A percentile compares a stretch with the other conserved stretches of the same genome.
Evolutionary conservation across 371 early-diverging fungal species (phyloP).

Genomic region (Nematocida parisii): DNA sequence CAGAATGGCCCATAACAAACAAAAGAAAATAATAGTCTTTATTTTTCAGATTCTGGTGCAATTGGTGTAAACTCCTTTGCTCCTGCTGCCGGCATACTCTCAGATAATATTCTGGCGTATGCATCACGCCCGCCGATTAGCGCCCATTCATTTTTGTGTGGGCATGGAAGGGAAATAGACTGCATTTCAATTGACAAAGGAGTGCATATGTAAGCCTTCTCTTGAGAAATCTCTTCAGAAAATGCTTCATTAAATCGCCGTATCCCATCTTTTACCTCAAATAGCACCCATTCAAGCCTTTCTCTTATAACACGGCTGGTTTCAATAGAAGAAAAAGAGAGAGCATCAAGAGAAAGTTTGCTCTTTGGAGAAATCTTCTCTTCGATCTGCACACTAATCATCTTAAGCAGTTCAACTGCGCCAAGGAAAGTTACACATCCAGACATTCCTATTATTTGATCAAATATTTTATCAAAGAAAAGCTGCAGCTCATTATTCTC

Average conservation of each 20-base stretch:
- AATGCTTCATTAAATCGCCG: constrained; percentile 16
- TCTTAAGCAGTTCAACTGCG: neutral
- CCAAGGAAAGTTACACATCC: constrained; percentile 17
- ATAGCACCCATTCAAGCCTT: neutral
- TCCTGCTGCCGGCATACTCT: neutral
- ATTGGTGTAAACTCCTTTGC: constrained; percentile 38
- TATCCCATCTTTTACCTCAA: constrained; percentile 26
- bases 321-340: neutral
- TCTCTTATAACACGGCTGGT: constrained; percentile 3
- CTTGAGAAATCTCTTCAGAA: constrained; percentile 17
- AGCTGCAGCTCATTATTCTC: neutral
- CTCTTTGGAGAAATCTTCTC: neutral
- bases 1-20: constrained; percentile 38
- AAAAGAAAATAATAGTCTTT: constrained; percentile 38
- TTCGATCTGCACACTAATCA: neutral
- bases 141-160: constrained; percentile 7
- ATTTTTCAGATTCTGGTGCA: constrained; percentile 25
- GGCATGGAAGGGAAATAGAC: neutral
- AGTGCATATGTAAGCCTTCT: constrained; percentile 6
- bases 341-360: neutral
- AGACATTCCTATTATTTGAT: neutral
- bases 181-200: constrained; percentile 21
- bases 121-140: constrained; percentile 5
- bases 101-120: constrained; percentile 1
- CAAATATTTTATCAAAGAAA: neutral